A percentile compares a stretch with the other conserved stretches of the same genome.
Conservation (phyloP, 2,329 filamentous ascomycete genomes). For the Trichoderma atroviride region DNA sequence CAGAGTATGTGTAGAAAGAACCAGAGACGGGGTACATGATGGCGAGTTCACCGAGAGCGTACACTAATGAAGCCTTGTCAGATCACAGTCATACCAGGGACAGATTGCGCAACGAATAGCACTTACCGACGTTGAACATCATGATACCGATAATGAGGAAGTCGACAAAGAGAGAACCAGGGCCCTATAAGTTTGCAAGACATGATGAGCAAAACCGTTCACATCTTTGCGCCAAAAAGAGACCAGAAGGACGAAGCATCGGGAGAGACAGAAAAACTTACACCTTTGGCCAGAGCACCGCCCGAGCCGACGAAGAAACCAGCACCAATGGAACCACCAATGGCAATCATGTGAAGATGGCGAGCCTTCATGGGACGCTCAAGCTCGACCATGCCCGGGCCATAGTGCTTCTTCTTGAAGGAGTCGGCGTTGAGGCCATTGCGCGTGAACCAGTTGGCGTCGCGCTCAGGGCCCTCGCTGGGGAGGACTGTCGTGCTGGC, state of each 20-base stretch:
- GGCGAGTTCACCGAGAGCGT: constrained; percentile 60
- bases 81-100: not conserved
- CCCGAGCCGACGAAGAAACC: constrained; percentile 56
- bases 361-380: constrained; percentile 54
- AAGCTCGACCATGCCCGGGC: constrained; percentile 40
- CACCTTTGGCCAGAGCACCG: constrained; percentile 51
- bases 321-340: constrained; percentile 46
- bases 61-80: constrained; percentile 40
- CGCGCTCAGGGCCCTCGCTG: constrained; percentile 30
- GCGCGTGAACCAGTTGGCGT: constrained; percentile 41
- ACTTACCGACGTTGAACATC: constrained; percentile 53
- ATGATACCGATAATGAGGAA: constrained; percentile 56
- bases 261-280: constrained; percentile 36
- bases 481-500: constrained; percentile 26
- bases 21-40: constrained; percentile 62
- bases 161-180: constrained; percentile 42
- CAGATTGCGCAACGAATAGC: not conserved
- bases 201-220: not conserved
- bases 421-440: constrained; percentile 44
- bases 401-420: constrained; percentile 44
- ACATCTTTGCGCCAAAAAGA: not conserved
- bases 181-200: constrained; percentile 33
- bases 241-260: not conserved
- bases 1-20: constrained; percentile 61
- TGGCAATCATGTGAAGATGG: constrained; percentile 63